A percentile compares a stretch with the other conserved stretches of the same genome.
phyloP scores from a whole-genome alignment of 2,329 filamentous ascomycete species.

The Claviceps citrina region DNA sequence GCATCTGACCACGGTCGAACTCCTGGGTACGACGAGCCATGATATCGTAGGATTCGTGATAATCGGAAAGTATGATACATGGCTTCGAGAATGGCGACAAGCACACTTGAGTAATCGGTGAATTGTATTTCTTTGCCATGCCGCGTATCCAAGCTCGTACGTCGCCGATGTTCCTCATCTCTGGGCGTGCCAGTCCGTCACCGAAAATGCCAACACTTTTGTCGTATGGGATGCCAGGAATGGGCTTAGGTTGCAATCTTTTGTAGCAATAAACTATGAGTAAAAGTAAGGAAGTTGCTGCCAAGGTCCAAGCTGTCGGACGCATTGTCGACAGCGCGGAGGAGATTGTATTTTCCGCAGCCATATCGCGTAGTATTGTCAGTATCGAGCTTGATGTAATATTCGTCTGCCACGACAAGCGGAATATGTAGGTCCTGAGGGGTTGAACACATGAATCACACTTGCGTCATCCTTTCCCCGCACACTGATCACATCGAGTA shows the following conservation, averaged over 20 bases:
- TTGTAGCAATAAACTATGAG: background rate
- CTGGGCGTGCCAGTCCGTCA: background rate
- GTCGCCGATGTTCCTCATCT: background rate
- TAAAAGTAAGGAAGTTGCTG: background rate
- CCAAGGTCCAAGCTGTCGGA: background rate
- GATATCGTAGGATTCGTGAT: slow-evolving; percentile 1
- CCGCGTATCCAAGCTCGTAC: background rate
- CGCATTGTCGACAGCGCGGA: background rate
- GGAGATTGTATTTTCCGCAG: background rate
- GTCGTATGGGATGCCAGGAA: slow-evolving; percentile 4
- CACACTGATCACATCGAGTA: no score
- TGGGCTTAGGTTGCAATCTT: background rate
- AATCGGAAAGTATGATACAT: background rate
- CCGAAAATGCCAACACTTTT: background rate
- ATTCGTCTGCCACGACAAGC: background rate
- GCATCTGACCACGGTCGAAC: background rate
- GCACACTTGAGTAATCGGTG: background rate
- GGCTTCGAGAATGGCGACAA: background rate
- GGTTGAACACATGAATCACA: no score
- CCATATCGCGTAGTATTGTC: background rate
- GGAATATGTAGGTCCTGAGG: no score
- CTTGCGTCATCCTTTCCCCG: no score
- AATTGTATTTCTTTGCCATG: background rate
- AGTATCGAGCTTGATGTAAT: background rate
- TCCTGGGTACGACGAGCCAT: background rate